Conservation (phyloP, 805 yeast species). For the Cyberlindnera misumaiensis region DNA sequence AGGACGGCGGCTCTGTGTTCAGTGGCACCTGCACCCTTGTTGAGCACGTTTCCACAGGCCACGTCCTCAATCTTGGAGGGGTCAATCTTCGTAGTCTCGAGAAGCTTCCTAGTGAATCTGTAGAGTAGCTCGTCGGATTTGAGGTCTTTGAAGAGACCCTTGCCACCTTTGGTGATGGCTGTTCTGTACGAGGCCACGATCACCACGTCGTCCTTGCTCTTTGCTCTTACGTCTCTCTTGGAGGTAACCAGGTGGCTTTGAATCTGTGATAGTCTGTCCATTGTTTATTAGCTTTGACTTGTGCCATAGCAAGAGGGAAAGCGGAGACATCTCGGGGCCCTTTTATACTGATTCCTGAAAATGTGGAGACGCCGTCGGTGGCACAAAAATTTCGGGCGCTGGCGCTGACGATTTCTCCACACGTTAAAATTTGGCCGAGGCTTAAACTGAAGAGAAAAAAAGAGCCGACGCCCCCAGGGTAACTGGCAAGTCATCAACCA, state of each 20-base stretch:
- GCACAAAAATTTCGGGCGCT: too few relatives aligned
- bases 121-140: slow-evolving; percentile 72
- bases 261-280: slow-evolving; percentile 33
- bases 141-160: slow-evolving; percentile 79
- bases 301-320: background rate
- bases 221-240: slow-evolving; percentile 5
- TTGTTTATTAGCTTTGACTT: slow-evolving; percentile 10
- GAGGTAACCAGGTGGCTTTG: slow-evolving; percentile 23
- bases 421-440: background rate
- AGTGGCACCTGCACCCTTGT: slow-evolving; percentile 89
- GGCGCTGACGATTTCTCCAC: too few relatives aligned
- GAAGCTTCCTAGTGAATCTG: slow-evolving; percentile 54
- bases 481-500: too few relatives aligned
- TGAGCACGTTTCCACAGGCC: slow-evolving; percentile 85
- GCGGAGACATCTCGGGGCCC: too few relatives aligned
- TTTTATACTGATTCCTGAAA: too few relatives aligned
- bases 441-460: background rate
- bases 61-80: slow-evolving; percentile 71
- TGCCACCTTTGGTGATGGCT: slow-evolving; percentile 81
- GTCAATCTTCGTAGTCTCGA: slow-evolving; percentile 46
- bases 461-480: too few relatives aligned
- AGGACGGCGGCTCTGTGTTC: slow-evolving; percentile 90
- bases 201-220: slow-evolving; percentile 67
- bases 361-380: too few relatives aligned
- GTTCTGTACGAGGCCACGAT: slow-evolving; percentile 88